phyloP scores from a whole-genome alignment of 2,329 filamentous ascomycete species.

The Claviceps purpurea region DNA sequence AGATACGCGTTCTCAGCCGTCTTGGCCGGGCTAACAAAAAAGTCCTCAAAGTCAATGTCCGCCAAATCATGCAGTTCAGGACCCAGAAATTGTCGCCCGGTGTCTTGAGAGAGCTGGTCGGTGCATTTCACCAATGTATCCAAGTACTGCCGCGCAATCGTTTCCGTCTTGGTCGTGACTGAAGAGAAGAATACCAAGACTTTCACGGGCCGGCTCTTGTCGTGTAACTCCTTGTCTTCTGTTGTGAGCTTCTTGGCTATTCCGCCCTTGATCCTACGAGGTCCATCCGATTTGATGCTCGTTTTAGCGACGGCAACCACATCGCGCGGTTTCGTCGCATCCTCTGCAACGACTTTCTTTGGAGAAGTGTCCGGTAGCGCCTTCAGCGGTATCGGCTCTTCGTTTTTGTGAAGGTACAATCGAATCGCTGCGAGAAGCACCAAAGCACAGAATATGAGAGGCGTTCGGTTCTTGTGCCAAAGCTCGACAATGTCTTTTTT shows the following conservation, averaged over 20 bases:
- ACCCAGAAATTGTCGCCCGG: constrained; percentile 29
- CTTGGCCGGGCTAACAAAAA: constrained; percentile 68
- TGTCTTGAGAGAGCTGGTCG: constrained; percentile 29
- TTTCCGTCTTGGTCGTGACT: constrained; percentile 70
- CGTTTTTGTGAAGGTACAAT: constrained; percentile 27
- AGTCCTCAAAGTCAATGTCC: constrained; percentile 85
- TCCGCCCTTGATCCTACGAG: constrained; percentile 36
- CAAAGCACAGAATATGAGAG: constrained; percentile 27
- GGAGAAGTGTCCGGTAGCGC: constrained; percentile 24
- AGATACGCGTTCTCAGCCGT: constrained; percentile 40
- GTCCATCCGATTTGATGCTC: constrained; percentile 24
- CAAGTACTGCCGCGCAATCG: constrained; percentile 52
- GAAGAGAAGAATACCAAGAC: constrained; percentile 82
- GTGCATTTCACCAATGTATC: constrained; percentile 40
- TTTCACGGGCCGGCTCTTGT: constrained; percentile 41
- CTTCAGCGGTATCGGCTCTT: constrained; percentile 21
- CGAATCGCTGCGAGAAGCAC: constrained; percentile 25
- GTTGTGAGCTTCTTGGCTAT: constrained; percentile 18
- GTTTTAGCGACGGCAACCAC: constrained; percentile 12
- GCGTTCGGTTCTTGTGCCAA: constrained; percentile 34
- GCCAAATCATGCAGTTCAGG: constrained; percentile 65
- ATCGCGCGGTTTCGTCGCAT: background rate
- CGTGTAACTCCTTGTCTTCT: constrained; percentile 13
- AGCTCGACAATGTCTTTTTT: constrained; percentile 23
- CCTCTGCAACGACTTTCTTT: constrained; percentile 7